Base-by-base conservation (phyloP, 2,329 filamentous ascomycete species). In the Alternaria ethzedia region DNA sequence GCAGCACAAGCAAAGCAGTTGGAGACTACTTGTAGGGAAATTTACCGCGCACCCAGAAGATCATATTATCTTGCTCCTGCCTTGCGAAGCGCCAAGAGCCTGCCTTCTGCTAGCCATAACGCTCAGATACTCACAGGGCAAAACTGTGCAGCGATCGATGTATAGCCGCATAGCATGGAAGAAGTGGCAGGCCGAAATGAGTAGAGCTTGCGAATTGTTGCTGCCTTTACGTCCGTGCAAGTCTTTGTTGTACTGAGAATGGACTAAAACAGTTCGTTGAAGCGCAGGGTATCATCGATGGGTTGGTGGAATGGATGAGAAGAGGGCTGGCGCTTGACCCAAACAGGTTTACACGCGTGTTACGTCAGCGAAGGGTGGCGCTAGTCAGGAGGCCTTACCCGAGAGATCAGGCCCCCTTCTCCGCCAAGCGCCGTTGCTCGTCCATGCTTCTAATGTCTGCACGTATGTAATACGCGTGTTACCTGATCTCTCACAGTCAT, bases 391-490 rank as follows among this genome's bases (percentile, higher is more conserved):
- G 46, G 50, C 26, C 20, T 30, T 41, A 0, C 36, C 36, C 36
- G 36, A 41, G 36, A 41, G 36, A 41, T 41, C 36, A 41, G 36
- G 36, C 36, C n/a, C 36, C 15, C 36, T 41, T 41, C 36, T 41
- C 36, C 36, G 36, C 36, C 54, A 43, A 56, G 54, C n/a, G n/a
- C 11, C 47, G 30, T 17, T 32, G 2, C 12, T 20, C 26, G 11
- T 32, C 47, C 26, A 51, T 28, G 25, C 47, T 51, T 50, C 26
- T 13, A 2, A 51, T 20, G 10, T 30, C 47, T 32, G 36, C 36
- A 21, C 23, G 15, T 46, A 64, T 64, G 55, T 60, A 62, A 66
- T 55, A 68, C 64, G 65, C 63, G 65, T 65, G 51, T 67, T 56
- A 28, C 11, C 7, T 23, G 12, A 25, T 30, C 2, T 15, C 17